Evolutionary conservation across 257 asterid genomes (phyloP), one percentile per base, ranked within the genome.

Genomic region (Scutellaria minor): DNA sequence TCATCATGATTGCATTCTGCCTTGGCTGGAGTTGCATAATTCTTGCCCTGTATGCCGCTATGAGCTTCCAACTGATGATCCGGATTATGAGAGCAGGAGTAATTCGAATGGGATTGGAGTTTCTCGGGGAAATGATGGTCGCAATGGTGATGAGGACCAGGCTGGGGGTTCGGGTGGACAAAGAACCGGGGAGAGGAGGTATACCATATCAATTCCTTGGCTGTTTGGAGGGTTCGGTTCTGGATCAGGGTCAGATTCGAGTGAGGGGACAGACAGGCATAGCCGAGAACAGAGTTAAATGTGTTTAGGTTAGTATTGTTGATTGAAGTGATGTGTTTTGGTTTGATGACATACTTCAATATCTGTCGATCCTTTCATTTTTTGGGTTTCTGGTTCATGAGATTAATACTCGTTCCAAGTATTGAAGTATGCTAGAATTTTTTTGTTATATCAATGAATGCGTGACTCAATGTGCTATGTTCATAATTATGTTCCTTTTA

Each of bases 51-150:
- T 91, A 70, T 89, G 97, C 79, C 86, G 97, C 7, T 73, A 80
- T 20, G 96, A 91, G 88, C 81, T 91, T 73, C 96, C 97, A 5
- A 91, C 96, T 0, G 93, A 91, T 80, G 96, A 89, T 78, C 84
- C 87, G 1, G 95, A 91, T 63, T 87, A 89, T 52, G 97, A 89
- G 84, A 87, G 52, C 54, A 65, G 74, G 71, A 74, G 73, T 31
- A 68, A 53, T 66, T 52, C 80, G 1, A 64, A 79, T 20, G 66
- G 76, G 20, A 55, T 13, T 20, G 74, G 78, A 64, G 77, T 8
- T 76, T 64, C 78, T 60, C 56, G 20, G 18, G 75, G 59, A 35
- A 63, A 22, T 63, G 72, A 1, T 18, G 68, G 77, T 22, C 41
- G 18, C 37, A 48, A 53, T 39, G 57, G 71, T 24, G 69, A 52